A percentile compares a stretch with the other conserved stretches of the same genome.
Conservation (phyloP, 177 flowering plant genomes). For the Vitis hybrid region DNA sequence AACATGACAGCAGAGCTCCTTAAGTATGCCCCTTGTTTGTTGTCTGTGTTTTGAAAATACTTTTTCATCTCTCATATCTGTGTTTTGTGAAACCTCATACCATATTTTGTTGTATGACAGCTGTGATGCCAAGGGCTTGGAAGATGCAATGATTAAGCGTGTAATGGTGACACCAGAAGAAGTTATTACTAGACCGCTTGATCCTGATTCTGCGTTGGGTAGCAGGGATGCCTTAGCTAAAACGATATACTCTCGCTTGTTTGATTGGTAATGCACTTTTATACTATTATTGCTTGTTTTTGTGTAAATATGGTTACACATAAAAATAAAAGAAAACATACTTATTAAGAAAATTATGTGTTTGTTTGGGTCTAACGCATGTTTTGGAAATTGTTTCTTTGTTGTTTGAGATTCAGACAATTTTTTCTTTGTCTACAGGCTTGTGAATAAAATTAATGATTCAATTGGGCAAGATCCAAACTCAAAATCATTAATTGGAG, state of each 20-base stretch:
- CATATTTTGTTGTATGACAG: slow-evolving; percentile 29
- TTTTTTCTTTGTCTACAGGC: slow-evolving; percentile 47
- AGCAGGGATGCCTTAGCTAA: slow-evolving; percentile 95
- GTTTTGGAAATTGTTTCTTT: background rate
- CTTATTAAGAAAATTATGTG: too few relatives aligned
- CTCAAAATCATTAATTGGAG: slow-evolving; percentile 85
- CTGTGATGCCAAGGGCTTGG: slow-evolving; percentile 82
- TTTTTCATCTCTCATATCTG: background rate
- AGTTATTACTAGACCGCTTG: slow-evolving; percentile 86
- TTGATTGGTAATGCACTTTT: slow-evolving; percentile 71
- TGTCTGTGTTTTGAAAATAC: background rate
- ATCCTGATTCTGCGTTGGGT: slow-evolving; percentile 71
- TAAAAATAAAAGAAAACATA: too few relatives aligned
- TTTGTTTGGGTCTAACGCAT: too few relatives aligned
- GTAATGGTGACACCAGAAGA: slow-evolving; percentile 98
- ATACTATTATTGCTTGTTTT: background rate
- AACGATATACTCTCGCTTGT: slow-evolving; percentile 84
- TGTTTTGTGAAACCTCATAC: background rate
- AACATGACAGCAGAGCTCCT: slow-evolving; percentile 78
- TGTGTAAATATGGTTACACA: background rate
- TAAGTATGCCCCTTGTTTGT: slow-evolving; percentile 35
- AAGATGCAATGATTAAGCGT: slow-evolving; percentile 87
- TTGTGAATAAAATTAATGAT: slow-evolving; percentile 81
- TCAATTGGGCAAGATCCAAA: slow-evolving; percentile 97
- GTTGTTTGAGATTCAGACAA: slow-evolving; percentile 6